Conservation (phyloP, 2,329 filamentous ascomycete species). For the Lomentospora prolificans region DNA sequence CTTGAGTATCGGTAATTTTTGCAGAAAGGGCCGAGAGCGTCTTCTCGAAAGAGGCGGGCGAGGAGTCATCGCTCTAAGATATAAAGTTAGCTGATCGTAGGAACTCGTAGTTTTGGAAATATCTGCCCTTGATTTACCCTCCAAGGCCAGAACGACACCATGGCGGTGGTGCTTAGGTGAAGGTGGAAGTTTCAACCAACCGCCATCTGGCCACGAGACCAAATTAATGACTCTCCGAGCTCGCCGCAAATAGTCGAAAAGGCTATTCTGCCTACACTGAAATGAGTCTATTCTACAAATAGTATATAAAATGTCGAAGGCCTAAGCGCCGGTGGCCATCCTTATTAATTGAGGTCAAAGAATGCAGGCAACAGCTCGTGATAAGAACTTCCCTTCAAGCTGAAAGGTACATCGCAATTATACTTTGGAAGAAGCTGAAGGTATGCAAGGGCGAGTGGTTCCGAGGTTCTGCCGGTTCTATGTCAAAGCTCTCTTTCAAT, state of each 20-base stretch:
- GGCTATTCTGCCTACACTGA: too few species aligned
- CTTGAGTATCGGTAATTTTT: slow-evolving; percentile 69
- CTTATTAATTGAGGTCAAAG: too few species aligned
- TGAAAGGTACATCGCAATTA: not conserved
- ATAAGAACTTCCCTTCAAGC: not conserved
- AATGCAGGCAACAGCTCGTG: not conserved
- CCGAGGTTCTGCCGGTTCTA: too few species aligned
- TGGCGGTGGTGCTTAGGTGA: slow-evolving; percentile 24
- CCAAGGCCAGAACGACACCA: slow-evolving; percentile 85
- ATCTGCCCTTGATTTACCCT: slow-evolving; percentile 50
- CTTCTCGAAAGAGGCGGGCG: slow-evolving; percentile 89
- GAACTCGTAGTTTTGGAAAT: too few species aligned
- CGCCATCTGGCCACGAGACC: not conserved
- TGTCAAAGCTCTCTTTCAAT: too few species aligned
- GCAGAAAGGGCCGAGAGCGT: slow-evolving; percentile 68
- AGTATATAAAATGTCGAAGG: not conserved
- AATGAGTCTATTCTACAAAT: not conserved
- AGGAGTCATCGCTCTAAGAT: slow-evolving; percentile 62
- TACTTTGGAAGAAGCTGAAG: too few species aligned
- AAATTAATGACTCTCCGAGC: not conserved
- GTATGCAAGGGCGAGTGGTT: too few species aligned
- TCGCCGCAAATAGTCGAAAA: not conserved
- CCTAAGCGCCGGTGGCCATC: too few species aligned
- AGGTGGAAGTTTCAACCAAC: not conserved
- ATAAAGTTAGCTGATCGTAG: not conserved